Percentiles rank a stretch among this genome's conserved stretches.
Evolutionary conservation across 768 basidiomycete genomes (phyloP).

Genomic region (Scleroderma bovista): DNA sequence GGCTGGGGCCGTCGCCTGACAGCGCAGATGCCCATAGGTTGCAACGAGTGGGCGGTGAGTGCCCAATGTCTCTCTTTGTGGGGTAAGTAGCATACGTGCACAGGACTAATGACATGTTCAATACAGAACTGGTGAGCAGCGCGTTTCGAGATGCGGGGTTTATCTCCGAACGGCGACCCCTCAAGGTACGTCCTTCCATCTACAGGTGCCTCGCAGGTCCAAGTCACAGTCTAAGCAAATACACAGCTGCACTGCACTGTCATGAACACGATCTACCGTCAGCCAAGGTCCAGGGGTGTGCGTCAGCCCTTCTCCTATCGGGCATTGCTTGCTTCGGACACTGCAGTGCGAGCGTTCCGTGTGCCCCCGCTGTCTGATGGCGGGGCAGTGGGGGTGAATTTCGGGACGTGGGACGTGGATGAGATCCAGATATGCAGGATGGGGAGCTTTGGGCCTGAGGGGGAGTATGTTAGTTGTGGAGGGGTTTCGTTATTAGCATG

Average conservation of each 20-base stretch:
- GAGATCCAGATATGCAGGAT: conserved; percentile 65
- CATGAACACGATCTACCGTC: conserved; percentile 43
- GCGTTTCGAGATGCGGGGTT: conserved; percentile 39
- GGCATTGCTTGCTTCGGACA: conserved; percentile 28
- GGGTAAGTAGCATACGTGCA: too few species aligned
- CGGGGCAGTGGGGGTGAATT: conserved; percentile 33
- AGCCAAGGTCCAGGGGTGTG: conserved; percentile 20
- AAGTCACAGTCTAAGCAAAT: too few species aligned
- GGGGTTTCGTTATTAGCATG: conserved; percentile 9
- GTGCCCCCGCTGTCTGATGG: conserved; percentile 5
- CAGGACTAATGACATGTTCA: too few species aligned
- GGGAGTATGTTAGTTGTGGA: conserved; percentile 52
- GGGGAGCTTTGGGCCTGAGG: conserved; percentile 60
- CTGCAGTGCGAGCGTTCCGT: conserved; percentile 7
- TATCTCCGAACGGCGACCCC: conserved; percentile 41
- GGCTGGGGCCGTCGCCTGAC: conserved; percentile 42
- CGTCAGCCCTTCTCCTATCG: conserved; percentile 41
- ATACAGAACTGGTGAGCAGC: conserved; percentile 36
- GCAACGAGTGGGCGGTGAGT: conserved; percentile 30
- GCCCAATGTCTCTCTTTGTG: too few species aligned
- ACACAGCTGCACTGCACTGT: conserved; percentile 45
- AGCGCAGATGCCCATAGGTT: conserved; percentile 27
- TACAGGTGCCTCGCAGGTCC: background rate
- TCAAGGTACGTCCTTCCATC: conserved; percentile 37
- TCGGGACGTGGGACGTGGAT: conserved; percentile 50